phyloP scores from a whole-genome alignment of 306 rosid genomes.

The Sindora glabra region DNA sequence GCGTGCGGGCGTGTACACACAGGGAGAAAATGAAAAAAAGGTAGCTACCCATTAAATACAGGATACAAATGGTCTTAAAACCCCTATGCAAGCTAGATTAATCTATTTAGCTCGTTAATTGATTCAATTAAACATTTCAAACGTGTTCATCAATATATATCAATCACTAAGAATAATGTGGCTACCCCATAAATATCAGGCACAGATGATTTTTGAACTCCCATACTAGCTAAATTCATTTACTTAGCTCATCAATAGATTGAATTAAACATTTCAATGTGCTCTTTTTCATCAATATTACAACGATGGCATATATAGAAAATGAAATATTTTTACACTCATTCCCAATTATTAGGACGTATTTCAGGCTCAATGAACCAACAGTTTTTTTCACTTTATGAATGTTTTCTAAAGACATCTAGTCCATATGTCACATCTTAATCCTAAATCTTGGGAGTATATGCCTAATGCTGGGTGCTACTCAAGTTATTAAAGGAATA shows the following conservation, averaged over 20 bases:
- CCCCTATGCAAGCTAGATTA: too few species aligned
- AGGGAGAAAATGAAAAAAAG: too few species aligned
- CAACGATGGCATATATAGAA: background rate
- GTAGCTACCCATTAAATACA: too few species aligned
- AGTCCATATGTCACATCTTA: background rate
- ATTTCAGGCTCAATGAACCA: background rate
- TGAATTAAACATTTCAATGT: constrained; percentile 15
- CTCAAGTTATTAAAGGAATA: background rate
- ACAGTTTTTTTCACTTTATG: constrained; percentile 3
- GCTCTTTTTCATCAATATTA: background rate
- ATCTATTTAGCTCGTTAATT: too few species aligned
- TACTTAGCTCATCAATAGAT: constrained; percentile 14
- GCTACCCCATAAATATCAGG: background rate
- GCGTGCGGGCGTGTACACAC: too few species aligned
- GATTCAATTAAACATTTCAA: too few species aligned
- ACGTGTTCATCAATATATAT: too few species aligned
- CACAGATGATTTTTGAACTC: background rate
- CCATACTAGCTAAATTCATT: background rate
- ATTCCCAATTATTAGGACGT: constrained; percentile 4
- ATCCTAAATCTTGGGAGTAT: constrained; percentile 5
- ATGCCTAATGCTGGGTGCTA: constrained; percentile 6
- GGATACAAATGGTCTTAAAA: too few species aligned
- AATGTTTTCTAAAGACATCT: background rate
- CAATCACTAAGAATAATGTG: background rate
- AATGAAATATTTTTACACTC: background rate